Conservation (phyloP, 352 stramenopile species). For the Globisporangium emineosum region DNA sequence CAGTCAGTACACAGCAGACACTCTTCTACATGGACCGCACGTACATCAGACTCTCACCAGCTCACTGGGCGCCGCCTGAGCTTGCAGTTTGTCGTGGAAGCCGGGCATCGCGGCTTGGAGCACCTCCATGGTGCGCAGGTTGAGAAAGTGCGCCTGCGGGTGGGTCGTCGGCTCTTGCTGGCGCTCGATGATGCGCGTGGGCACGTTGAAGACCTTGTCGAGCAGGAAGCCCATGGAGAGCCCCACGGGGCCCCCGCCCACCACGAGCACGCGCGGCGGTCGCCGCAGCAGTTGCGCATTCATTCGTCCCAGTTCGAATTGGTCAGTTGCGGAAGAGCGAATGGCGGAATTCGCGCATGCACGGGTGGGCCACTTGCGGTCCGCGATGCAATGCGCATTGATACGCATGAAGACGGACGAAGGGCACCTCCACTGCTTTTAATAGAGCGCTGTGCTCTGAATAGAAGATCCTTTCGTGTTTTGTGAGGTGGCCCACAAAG, state of each 20-base stretch:
- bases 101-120: slow-evolving; percentile 67
- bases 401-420: slow-evolving; percentile 1
- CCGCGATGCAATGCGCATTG: neutral
- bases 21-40: too few relatives aligned
- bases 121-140: slow-evolving; percentile 93
- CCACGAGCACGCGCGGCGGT: slow-evolving; percentile 59
- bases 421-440: neutral
- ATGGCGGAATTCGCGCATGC: neutral
- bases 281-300: slow-evolving; percentile 1
- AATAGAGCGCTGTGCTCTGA: neutral
- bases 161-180: slow-evolving; percentile 76
- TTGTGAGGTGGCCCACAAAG: neutral
- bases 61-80: slow-evolving; percentile 53
- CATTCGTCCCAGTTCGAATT: neutral
- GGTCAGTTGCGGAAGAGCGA: neutral
- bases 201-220: slow-evolving; percentile 66
- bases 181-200: slow-evolving; percentile 73
- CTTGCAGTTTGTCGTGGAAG: slow-evolving; percentile 70
- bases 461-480: neutral
- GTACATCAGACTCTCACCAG: slow-evolving; percentile 33
- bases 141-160: slow-evolving; percentile 95
- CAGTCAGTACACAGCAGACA: neutral
- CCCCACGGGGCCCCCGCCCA: slow-evolving; percentile 70
- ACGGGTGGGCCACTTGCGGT: neutral
- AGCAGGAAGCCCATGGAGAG: slow-evolving; percentile 65